phyloP scores from a whole-genome alignment of 371 early-diverging fungal species.

The Funneliformis caledonium region DNA sequence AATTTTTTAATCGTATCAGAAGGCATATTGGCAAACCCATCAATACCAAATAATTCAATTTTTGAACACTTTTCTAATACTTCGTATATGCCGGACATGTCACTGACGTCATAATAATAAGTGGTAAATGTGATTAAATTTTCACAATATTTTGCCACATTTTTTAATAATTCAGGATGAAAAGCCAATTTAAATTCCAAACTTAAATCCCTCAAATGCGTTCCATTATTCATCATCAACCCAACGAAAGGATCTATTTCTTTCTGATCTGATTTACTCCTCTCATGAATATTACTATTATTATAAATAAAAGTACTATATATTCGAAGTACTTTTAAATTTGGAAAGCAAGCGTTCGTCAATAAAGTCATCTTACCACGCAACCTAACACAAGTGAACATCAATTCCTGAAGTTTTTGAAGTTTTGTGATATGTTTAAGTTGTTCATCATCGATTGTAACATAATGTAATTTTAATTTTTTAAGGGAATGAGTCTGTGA shows the following conservation, averaged over 20 bases:
- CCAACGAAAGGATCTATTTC: not conserved
- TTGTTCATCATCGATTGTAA: not conserved
- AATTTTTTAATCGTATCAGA: not conserved
- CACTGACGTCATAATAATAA: not conserved
- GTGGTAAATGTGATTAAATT: not conserved
- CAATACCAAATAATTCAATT: not conserved
- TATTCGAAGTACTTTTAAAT: not conserved
- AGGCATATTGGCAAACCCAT: not conserved
- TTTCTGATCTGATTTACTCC: not conserved
- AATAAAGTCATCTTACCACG: not conserved
- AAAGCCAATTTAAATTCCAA: not conserved
- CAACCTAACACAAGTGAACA: not conserved
- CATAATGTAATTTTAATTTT: conserved; percentile 1
- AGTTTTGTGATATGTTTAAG: not conserved
- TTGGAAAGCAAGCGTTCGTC: not conserved
- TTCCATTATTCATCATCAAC: not conserved
- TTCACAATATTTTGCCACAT: not conserved
- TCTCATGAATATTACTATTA: not conserved
- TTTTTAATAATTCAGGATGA: not conserved
- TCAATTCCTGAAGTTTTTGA: not conserved
- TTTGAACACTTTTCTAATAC: not conserved
- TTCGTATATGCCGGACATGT: not conserved
- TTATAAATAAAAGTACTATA: not conserved
- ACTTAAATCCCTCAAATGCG: not conserved
- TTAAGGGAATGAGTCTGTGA: not conserved